A percentile compares a stretch with the other conserved stretches of the same genome.
phyloP scores from a whole-genome alignment of 139 green algal species.

The Spirogloea muscicola region DNA sequence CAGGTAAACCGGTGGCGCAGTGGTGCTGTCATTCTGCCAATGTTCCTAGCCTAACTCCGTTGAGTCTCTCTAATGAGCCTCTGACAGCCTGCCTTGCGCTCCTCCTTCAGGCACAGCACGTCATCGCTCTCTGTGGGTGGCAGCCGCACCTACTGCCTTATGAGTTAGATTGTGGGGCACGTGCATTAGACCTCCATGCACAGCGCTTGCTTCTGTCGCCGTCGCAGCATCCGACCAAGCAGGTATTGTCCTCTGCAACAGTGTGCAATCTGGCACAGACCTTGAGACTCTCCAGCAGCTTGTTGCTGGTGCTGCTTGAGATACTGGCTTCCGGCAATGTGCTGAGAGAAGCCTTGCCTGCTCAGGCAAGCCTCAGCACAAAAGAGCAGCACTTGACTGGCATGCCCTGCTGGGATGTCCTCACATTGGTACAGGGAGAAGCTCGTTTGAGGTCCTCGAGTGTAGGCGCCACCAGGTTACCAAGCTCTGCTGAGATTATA shows the following conservation, averaged over 20 bases:
- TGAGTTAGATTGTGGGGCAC: not conserved
- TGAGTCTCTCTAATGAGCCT: not conserved
- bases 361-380: not conserved
- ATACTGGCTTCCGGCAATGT: not conserved
- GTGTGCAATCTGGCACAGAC: not conserved
- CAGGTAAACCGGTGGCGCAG: no score
- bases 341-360: not conserved
- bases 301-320: not conserved
- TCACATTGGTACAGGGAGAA: constrained; percentile 1
- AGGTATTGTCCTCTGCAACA: not conserved
- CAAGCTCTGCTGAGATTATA: not conserved
- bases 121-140: constrained; percentile 42
- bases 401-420: not conserved
- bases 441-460: not conserved
- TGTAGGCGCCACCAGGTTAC: not conserved
- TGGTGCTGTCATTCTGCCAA: no score
- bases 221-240: not conserved
- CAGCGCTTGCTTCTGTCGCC: not conserved
- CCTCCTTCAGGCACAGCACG: constrained; percentile 15
- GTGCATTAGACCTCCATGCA: not conserved
- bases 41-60: not conserved
- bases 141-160: constrained; percentile 24
- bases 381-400: not conserved
- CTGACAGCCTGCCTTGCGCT: not conserved
- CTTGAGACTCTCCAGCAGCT: constrained; percentile 6